These are phyloP conservation scores for Sporobolomyces pararoseus DNA, from an alignment of 768 basidiomycete species.

Conservation along the genomic window DNA sequence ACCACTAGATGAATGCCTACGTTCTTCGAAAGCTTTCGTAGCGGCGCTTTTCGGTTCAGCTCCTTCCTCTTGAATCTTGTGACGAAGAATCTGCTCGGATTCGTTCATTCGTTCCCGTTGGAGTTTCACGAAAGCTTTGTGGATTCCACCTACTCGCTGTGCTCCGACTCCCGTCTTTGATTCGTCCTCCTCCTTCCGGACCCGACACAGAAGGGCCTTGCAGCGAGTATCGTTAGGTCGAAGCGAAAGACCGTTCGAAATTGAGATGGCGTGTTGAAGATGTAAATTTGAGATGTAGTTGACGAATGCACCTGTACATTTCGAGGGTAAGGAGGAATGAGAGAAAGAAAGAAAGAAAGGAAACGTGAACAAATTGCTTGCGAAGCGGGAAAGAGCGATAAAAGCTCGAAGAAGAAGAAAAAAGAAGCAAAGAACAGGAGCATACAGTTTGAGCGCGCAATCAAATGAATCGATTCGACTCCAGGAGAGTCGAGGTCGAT, in stretches of 20 bases:
- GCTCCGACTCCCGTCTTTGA: conserved; percentile 83
- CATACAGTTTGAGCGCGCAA: conserved; percentile 75
- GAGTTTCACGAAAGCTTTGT: conserved; percentile 69
- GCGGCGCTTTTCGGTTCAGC: conserved; percentile 38
- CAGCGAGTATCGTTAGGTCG: conserved; percentile 69
- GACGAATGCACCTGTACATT: conserved; percentile 75
- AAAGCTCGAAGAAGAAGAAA: neutral
- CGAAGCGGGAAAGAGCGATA: neutral
- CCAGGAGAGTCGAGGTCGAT: conserved; percentile 51
- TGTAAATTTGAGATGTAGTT: conserved; percentile 69
- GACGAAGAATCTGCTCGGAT: conserved; percentile 16
- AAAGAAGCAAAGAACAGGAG: conserved; percentile 1
- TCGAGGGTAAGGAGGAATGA: no score
- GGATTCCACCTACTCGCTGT: conserved; percentile 73
- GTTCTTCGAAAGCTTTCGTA: conserved; percentile 19
- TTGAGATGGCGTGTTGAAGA: conserved; percentile 63
- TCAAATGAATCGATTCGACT: conserved; percentile 81
- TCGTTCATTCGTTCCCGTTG: conserved; percentile 51
- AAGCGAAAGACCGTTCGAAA: conserved; percentile 68
- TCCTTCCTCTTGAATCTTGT: conserved; percentile 30
- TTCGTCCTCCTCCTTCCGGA: conserved; percentile 76
- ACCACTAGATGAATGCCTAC: conserved; percentile 11
- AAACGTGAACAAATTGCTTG: neutral
- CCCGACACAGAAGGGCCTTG: conserved; percentile 75
- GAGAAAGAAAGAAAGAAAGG: no score